Evolutionary conservation across 1,139 yeast species (phyloP), one percentile per base, ranked within the genome.

Genomic region (Kodamaea ohmeri): DNA sequence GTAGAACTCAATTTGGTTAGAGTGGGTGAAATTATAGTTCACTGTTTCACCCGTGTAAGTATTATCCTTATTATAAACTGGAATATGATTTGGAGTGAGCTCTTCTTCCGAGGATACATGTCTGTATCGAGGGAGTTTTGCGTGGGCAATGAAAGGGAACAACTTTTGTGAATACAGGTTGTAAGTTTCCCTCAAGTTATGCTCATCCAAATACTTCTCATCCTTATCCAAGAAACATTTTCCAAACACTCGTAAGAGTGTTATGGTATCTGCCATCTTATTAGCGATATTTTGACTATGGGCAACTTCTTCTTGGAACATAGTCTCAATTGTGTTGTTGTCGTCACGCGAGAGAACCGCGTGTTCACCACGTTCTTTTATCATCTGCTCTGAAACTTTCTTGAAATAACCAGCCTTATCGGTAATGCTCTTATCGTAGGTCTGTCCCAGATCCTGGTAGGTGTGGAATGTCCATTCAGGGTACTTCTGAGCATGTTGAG

Each of bases 241-340:
- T 3, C 68, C 68, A 40, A 55, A 70, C 2, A 66, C 39, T 30
- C 76, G 40, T 40, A 65, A 34, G 2, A 67, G 21, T 0, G 67
- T 54, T 18, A 55, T 49, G 2, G 61, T 47, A 46, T 71, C 76
- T 1, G 70, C 71, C 72, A 71, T 66, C 14, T 48, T 43, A 19
- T 55, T 59, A 22, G 62, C 48, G 0, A 35, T 24, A 4, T 14
- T 40, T 30, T 25, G 4, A 3, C 64, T 55, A 4, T 43, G 44
- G 6, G 34, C 26, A 6, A 63, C 44, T 8, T 43, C 42, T 9
- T 42, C 31, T n/a, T 44, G 35, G 43, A 46, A 65, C 30, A 44
- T 31, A 0, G 39, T 39, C 16, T 57, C 48, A 12, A 62, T 53
- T 3, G 55, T 46, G 6, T 25, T 21, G 24, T 52, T 56, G 24